These are phyloP conservation scores for Fragilariopsis cylindrus DNA, from an alignment of 108 stramenopile species.

Conservation along the genomic window DNA sequence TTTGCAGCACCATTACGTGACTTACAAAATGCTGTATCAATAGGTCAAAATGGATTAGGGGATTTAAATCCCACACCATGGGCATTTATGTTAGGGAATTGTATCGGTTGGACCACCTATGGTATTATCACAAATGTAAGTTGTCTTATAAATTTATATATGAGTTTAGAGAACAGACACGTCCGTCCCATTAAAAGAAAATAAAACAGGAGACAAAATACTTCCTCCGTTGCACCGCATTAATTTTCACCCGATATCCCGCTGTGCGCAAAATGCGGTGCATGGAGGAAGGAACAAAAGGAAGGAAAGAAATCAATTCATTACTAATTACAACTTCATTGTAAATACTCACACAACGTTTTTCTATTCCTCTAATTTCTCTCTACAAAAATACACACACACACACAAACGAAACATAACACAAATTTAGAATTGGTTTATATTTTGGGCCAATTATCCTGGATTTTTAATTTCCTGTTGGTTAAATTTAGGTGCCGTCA, in stretches of 20 bases:
- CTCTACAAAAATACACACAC: not conserved
- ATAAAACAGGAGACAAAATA: too few relatives aligned
- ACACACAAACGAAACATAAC: not conserved
- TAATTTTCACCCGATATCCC: too few relatives aligned
- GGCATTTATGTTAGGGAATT: slow-evolving; percentile 82
- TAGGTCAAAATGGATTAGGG: slow-evolving; percentile 48
- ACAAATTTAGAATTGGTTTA: slow-evolving; percentile 46
- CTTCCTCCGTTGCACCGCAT: too few relatives aligned
- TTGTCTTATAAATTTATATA: too few relatives aligned
- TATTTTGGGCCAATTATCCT: slow-evolving; percentile 68
- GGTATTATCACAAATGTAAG: not conserved
- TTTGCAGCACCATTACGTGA: slow-evolving; percentile 63
- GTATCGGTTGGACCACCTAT: slow-evolving; percentile 74
- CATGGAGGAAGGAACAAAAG: too few relatives aligned
- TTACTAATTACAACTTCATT: too few relatives aligned
- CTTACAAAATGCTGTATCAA: slow-evolving; percentile 43
- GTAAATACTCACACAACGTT: too few relatives aligned
- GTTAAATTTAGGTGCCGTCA: slow-evolving; percentile 71
- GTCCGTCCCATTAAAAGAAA: too few relatives aligned
- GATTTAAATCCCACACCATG: slow-evolving; percentile 78
- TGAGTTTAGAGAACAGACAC: too few relatives aligned
- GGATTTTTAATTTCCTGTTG: slow-evolving; percentile 63
- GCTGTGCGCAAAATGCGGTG: too few relatives aligned
- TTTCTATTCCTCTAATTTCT: too few relatives aligned
- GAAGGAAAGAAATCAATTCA: too few relatives aligned